Evolutionary conservation across 805 yeast genomes (phyloP).

Genomic region (Metschnikowia cerradonensis): DNA sequence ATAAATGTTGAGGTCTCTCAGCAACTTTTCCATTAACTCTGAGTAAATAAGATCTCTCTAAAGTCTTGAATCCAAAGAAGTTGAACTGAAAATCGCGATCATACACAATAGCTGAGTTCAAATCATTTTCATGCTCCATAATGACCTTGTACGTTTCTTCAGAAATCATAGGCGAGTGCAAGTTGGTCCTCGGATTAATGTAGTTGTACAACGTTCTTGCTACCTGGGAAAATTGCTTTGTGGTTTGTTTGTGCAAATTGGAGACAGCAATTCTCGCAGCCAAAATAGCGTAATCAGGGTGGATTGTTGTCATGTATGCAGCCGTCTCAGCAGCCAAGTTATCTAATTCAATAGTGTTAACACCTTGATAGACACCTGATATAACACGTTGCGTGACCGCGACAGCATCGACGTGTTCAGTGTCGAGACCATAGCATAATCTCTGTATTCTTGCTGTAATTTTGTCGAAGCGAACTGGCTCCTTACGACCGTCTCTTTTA

Average conservation of each 20-base stretch:
- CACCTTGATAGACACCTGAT: constrained; percentile 96
- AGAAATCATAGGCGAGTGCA: constrained; percentile 46
- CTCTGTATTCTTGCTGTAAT: constrained; percentile 91
- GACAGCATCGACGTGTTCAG: constrained; percentile 89
- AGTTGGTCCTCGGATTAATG: constrained; percentile 73
- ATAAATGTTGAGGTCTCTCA: constrained; percentile 59
- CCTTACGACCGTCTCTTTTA: constrained; percentile 92
- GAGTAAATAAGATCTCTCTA: constrained; percentile 55
- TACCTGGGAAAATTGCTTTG: constrained; percentile 78
- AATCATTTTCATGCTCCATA: constrained; percentile 36
- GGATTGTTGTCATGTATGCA: constrained; percentile 94
- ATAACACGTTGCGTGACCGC: constrained; percentile 94
- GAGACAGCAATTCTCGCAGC: constrained; percentile 97
- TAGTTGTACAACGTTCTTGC: constrained; percentile 69
- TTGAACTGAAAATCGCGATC: constrained; percentile 53
- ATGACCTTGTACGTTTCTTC: constrained; percentile 39
- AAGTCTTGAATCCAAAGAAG: constrained; percentile 59
- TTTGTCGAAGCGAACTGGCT: constrained; percentile 92
- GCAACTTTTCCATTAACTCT: constrained; percentile 54
- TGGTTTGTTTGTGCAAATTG: constrained; percentile 90
- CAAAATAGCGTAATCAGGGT: constrained; percentile 93
- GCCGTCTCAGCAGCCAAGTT: constrained; percentile 90
- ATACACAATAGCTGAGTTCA: constrained; percentile 43
- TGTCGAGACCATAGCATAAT: constrained; percentile 89
- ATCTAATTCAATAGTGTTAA: constrained; percentile 76